A percentile compares a stretch with the other conserved stretches of the same genome.
Evolutionary conservation across 306 rosid genomes (phyloP).

Genomic region (Corylus avellana): DNA sequence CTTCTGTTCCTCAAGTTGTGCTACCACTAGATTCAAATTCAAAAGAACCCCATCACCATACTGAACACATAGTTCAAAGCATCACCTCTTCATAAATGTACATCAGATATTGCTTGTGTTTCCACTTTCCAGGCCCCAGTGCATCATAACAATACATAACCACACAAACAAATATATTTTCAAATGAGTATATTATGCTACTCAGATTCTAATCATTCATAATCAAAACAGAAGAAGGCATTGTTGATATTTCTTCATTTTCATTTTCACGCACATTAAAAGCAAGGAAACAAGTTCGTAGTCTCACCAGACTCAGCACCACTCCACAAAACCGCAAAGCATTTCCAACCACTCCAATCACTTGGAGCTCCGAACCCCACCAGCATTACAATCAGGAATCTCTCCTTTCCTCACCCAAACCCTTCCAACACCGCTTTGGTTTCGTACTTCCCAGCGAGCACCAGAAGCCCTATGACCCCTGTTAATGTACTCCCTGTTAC

Average conservation of each 20-base stretch:
- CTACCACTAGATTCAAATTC: background rate
- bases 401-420: slow-evolving; percentile 68
- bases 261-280: background rate
- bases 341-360: background rate
- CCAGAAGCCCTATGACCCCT: background rate
- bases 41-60: background rate
- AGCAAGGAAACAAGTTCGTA: slow-evolving; percentile 1
- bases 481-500: background rate
- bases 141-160: background rate
- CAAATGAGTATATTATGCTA: background rate
- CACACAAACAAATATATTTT: background rate
- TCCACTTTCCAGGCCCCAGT: background rate
- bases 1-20: background rate
- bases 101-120: background rate
- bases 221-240: background rate
- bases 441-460: background rate
- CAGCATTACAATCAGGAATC: slow-evolving; percentile 18
- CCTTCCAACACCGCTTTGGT: slow-evolving; percentile 15
- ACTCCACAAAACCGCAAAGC: background rate
- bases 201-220: background rate
- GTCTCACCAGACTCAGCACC: slow-evolving; percentile 35
- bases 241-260: background rate
- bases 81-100: background rate
- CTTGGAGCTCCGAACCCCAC: slow-evolving; percentile 23
- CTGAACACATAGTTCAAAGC: background rate